phyloP scores from a whole-genome alignment of 345 rosid species.

The Syzygium jambos region DNA sequence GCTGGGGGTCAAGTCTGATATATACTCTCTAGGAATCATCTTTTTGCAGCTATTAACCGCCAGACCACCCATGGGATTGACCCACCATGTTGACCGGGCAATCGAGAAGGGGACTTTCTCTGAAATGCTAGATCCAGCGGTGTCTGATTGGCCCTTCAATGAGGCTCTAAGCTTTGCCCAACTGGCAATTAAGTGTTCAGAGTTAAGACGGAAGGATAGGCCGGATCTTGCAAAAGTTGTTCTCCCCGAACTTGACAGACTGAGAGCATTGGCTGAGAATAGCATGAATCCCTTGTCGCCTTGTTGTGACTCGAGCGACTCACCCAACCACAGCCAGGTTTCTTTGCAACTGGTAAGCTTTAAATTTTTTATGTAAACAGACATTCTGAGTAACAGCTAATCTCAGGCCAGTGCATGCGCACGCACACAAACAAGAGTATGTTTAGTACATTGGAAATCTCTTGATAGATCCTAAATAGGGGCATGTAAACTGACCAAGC shows the following conservation, averaged over 20 bases:
- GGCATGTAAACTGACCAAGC: not conserved
- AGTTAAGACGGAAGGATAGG: conserved; percentile 10
- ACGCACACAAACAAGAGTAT: not conserved
- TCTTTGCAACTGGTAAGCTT: conserved; percentile 4
- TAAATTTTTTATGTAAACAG: not conserved
- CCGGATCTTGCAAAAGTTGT: conserved; percentile 6
- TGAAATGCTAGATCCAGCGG: conserved; percentile 5
- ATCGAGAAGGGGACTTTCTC: conserved; percentile 4
- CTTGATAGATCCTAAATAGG: not conserved
- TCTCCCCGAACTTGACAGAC: conserved; percentile 6
- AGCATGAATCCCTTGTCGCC: not conserved
- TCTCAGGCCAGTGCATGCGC: not conserved
- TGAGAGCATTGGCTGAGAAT: conserved; percentile 7
- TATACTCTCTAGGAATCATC: conserved; percentile 16
- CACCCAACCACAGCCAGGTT: conserved; percentile 1
- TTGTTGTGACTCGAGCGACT: not conserved
- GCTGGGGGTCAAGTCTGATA: conserved; percentile 11
- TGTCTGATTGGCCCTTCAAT: conserved; percentile 5
- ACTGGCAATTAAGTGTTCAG: conserved; percentile 7
- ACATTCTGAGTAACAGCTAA: not conserved
- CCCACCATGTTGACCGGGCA: conserved; percentile 2
- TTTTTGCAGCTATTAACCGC: conserved; percentile 9
- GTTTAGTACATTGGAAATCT: not conserved
- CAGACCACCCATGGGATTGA: conserved; percentile 11
- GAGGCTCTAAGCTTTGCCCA: conserved; percentile 4